Conservation (phyloP, 2,329 filamentous ascomycete genomes). For the Macrophomina phaseolina region DNA sequence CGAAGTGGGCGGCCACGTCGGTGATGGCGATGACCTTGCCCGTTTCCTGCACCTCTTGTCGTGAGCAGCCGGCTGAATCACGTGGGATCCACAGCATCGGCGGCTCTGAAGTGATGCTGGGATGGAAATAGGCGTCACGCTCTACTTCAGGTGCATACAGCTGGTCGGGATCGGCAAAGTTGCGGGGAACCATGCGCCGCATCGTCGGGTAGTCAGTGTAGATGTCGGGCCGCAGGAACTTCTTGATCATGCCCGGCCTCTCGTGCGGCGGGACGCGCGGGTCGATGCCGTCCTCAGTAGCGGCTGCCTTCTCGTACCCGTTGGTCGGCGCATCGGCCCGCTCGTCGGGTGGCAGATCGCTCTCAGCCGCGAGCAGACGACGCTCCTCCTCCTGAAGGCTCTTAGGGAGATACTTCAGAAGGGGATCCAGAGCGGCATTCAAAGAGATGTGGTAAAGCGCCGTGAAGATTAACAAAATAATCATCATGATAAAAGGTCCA, state of each 20-base stretch:
- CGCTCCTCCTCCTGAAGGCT: constrained; percentile 28
- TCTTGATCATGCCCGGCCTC: constrained; percentile 22
- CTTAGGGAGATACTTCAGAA: constrained; percentile 27
- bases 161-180: constrained; percentile 31
- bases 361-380: constrained; percentile 23
- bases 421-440: constrained; percentile 27
- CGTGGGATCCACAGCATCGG: constrained; percentile 55
- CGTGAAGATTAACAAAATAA: constrained; percentile 35
- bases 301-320: constrained; percentile 14
- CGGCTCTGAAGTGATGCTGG: constrained; percentile 49
- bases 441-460: constrained; percentile 28
- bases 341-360: constrained; percentile 10
- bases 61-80: constrained; percentile 51
- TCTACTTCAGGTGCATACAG: constrained; percentile 36
- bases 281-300: constrained; percentile 5
- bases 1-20: constrained; percentile 52
- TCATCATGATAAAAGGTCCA: constrained; percentile 42
- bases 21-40: constrained; percentile 46
- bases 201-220: constrained; percentile 31
- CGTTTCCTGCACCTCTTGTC: constrained; percentile 50
- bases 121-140: constrained; percentile 52
- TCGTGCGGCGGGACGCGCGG: constrained; percentile 3
- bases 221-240: constrained; percentile 27
- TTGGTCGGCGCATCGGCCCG: constrained; percentile 25
- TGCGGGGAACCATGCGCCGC: constrained; percentile 31